Evolutionary conservation across 1,284 basidiomycete genomes (phyloP).

Genomic region (Marasmius tenuissimus): DNA sequence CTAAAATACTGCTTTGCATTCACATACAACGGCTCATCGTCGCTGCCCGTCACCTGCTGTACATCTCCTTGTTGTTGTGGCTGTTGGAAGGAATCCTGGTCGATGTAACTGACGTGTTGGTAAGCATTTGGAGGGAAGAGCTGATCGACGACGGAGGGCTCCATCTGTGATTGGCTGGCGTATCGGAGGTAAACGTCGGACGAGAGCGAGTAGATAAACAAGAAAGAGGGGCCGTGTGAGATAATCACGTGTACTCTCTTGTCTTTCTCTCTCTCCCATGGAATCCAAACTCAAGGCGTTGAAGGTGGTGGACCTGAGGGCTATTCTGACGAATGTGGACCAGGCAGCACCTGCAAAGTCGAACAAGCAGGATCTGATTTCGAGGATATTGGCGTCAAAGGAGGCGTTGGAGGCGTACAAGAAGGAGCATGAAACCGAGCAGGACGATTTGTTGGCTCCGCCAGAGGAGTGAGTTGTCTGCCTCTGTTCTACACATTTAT

Average conservation of each 20-base stretch:
- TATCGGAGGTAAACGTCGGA: background rate
- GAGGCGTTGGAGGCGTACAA: conserved; percentile 51
- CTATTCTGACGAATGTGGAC: conserved; percentile 54
- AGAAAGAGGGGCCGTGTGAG: conserved; percentile 20
- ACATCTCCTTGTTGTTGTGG: conserved; percentile 13
- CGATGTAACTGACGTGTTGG: conserved; percentile 44
- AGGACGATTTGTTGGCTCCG: conserved; percentile 34
- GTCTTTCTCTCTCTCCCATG: conserved; percentile 34
- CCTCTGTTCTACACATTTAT: background rate
- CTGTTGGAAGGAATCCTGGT: conserved; percentile 18
- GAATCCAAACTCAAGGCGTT: conserved; percentile 60
- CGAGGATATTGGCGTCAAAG: conserved; percentile 55
- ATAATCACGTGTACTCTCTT: conserved; percentile 27
- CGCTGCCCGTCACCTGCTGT: conserved; percentile 40
- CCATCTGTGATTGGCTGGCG: conserved; percentile 45
- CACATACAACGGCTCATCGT: conserved; percentile 95
- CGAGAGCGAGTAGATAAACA: background rate
- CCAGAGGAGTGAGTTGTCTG: conserved; percentile 43
- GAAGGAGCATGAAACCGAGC: conserved; percentile 22
- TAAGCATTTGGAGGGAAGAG: conserved; percentile 56
- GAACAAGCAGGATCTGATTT: conserved; percentile 67
- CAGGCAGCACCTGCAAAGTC: conserved; percentile 51
- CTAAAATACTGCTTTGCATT: conserved; percentile 98
- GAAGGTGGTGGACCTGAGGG: conserved; percentile 71
- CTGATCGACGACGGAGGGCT: conserved; percentile 52